These are phyloP conservation scores for Pichia terricola DNA, from an alignment of 1,139 yeast genomes.

Conservation along the genomic window DNA sequence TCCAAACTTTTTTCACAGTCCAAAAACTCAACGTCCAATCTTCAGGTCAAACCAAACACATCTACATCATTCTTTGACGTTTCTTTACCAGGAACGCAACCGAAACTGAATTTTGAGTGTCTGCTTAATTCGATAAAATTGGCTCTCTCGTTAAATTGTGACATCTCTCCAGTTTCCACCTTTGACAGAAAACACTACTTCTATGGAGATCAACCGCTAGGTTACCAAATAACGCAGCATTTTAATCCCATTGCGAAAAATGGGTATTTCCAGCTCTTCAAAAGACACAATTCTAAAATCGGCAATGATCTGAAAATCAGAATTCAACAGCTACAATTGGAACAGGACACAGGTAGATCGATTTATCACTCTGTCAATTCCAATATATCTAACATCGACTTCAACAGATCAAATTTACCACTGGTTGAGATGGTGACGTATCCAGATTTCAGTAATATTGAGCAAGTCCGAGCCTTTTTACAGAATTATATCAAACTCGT, in stretches of 20 bases:
- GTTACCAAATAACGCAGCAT: constrained; percentile 92
- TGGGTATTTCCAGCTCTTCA: constrained; percentile 46
- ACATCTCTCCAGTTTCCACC: constrained; percentile 45
- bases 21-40: constrained; percentile 25
- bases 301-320: constrained; percentile 33
- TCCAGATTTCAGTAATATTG: constrained; percentile 68
- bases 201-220: constrained; percentile 93
- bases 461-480: constrained; percentile 69
- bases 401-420: constrained; percentile 80
- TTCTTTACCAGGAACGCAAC: constrained; percentile 91
- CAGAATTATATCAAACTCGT: constrained; percentile 71
- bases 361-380: constrained; percentile 33
- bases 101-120: constrained; percentile 69
- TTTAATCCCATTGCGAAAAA: constrained; percentile 67
- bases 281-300: constrained; percentile 35
- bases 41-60: constrained; percentile 54
- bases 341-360: constrained; percentile 91
- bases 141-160: constrained; percentile 60
- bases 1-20: constrained; percentile 69
- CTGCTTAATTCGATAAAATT: constrained; percentile 61
- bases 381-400: constrained; percentile 47
- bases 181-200: constrained; percentile 95
- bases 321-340: constrained; percentile 74
- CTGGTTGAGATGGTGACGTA: constrained; percentile 84
- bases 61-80: constrained; percentile 73